phyloP scores from a whole-genome alignment of 768 basidiomycete species.

The Pholiota microspora region DNA sequence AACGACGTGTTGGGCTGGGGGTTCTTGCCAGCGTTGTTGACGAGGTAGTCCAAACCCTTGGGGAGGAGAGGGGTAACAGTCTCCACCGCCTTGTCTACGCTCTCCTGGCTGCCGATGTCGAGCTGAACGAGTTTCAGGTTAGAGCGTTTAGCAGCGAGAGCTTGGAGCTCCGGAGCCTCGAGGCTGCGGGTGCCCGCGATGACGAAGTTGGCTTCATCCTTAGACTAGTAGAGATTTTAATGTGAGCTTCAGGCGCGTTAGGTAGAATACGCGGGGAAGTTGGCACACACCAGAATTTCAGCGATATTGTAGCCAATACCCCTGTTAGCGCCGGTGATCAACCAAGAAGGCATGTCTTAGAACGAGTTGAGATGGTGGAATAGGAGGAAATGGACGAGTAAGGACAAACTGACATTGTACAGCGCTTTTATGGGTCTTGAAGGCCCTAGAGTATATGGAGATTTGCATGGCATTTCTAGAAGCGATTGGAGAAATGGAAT shows the following conservation, averaged over 20 bases:
- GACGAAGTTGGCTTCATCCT: not conserved
- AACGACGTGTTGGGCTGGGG: slow-evolving; percentile 16
- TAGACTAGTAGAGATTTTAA: not conserved
- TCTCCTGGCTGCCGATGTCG: slow-evolving; percentile 17
- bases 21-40: slow-evolving; percentile 4
- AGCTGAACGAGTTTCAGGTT: slow-evolving; percentile 17
- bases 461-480: too few species aligned
- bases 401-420: too few species aligned
- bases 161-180: slow-evolving; percentile 12
- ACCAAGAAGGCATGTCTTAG: slow-evolving; percentile 22
- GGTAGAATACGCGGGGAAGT: not conserved
- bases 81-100: slow-evolving; percentile 17
- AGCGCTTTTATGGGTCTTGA: too few species aligned
- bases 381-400: not conserved
- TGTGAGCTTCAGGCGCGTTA: not conserved
- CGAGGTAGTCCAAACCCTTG: slow-evolving; percentile 22
- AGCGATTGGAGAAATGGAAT: too few species aligned
- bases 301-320: not conserved
- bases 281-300: not conserved
- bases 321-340: slow-evolving; percentile 14
- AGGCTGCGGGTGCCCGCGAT: not conserved
- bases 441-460: too few species aligned
- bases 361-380: not conserved
- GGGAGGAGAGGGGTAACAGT: slow-evolving; percentile 16
- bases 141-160: slow-evolving; percentile 14